phyloP scores from a whole-genome alignment of 1,139 yeast species.

The Suhomyces maxii region DNA sequence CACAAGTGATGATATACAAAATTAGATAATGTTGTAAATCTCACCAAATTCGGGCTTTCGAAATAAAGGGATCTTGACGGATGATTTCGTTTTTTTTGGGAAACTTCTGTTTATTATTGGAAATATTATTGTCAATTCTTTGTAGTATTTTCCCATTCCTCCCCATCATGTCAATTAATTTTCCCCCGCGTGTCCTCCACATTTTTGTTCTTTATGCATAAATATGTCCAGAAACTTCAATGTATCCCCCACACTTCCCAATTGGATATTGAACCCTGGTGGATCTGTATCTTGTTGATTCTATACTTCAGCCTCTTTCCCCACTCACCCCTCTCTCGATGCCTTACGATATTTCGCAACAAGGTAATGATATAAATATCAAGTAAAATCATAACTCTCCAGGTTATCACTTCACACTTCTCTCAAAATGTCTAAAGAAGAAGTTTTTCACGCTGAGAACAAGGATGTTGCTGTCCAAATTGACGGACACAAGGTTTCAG shows the following conservation, averaged over 20 bases:
- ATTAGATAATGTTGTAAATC: no score
- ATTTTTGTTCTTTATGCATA: neutral
- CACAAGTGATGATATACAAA: no score
- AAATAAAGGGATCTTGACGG: no score
- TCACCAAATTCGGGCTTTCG: no score
- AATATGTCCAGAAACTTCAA: neutral
- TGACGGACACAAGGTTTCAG: conserved; percentile 1
- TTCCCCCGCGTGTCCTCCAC: neutral
- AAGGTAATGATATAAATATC: neutral
- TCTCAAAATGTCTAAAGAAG: neutral
- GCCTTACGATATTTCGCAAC: neutral
- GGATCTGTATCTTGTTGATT: neutral
- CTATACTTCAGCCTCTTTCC: neutral
- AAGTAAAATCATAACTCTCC: neutral
- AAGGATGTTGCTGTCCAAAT: conserved; percentile 2
- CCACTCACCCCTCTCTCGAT: neutral
- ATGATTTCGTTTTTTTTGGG: neutral
- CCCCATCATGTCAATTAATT: neutral
- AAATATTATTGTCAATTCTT: no score
- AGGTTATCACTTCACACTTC: neutral
- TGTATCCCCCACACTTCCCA: neutral
- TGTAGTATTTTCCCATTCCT: neutral
- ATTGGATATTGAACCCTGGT: neutral
- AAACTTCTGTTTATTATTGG: neutral
- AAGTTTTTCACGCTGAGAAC: conserved; percentile 1